phyloP scores from a whole-genome alignment of 352 stramenopile species.

The Globisporangium camurandrum region DNA sequence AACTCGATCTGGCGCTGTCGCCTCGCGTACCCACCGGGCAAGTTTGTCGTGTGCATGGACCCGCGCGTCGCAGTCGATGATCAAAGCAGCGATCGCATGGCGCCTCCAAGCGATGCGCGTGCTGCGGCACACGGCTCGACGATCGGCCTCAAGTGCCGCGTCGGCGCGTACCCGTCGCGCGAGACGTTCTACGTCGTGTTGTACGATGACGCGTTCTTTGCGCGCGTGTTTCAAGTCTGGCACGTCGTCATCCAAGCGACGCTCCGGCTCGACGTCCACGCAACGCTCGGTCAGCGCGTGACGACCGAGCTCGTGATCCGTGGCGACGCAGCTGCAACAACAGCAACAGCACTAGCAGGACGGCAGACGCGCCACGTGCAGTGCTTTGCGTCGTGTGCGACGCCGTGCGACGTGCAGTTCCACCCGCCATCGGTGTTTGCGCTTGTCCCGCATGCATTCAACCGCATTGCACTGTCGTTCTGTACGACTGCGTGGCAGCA shows the following conservation, averaged over 20 bases:
- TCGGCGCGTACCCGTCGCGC: constrained; percentile 74
- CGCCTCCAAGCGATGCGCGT: no score
- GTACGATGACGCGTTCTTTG: constrained; percentile 85
- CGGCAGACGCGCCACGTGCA: constrained; percentile 18
- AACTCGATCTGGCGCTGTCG: constrained; percentile 56
- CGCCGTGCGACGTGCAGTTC: constrained; percentile 52
- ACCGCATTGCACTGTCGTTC: constrained; percentile 82
- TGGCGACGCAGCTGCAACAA: constrained; percentile 40
- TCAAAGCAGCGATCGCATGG: constrained; percentile 7
- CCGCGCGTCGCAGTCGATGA: constrained; percentile 51
- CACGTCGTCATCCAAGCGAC: constrained; percentile 70
- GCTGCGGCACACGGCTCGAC: no score
- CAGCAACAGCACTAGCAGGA: background rate
- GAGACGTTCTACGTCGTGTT: constrained; percentile 89
- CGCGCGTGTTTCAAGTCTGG: constrained; percentile 76
- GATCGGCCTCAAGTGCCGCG: constrained; percentile 78
- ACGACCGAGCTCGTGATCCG: constrained; percentile 87
- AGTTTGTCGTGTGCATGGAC: constrained; percentile 68
- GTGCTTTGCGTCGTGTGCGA: constrained; percentile 43
- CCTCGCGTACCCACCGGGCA: constrained; percentile 32
- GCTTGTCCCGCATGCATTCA: constrained; percentile 87
- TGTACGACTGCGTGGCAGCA: constrained; percentile 36
- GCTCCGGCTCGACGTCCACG: constrained; percentile 81
- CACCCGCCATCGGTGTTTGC: constrained; percentile 76
- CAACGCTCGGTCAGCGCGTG: constrained; percentile 75